Evolutionary conservation across 306 rosid species (phyloP), one percentile per base, ranked within the genome.

Genomic region (Oxytropis ochrocephala): DNA sequence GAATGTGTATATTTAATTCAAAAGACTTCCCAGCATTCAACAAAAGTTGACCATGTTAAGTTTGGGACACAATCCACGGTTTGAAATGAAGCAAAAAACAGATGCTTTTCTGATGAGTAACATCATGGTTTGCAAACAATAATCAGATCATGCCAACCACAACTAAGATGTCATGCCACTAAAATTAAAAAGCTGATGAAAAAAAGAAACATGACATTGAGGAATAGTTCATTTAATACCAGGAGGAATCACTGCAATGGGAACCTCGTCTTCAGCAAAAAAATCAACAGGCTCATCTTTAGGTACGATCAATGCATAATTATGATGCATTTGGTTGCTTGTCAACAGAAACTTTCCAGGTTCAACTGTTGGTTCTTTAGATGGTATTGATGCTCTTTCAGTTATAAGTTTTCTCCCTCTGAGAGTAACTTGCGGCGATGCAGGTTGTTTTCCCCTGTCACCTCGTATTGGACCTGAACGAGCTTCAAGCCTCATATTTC

Each of bases 231-330:
- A 67, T 41, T 5, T 14, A 54, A 58, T 75, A 94, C 98, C 95
- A 69, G 96, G 92, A 67, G 39, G 83, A 72, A 87, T 71, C 43
- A 84, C 60, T 42, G 95, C 78, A 79, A 91, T 75, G 64, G 97
- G 96, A 80, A 49, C 71, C 79, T 72, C 85, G 11, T 74, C 63
- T 21, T 44, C 80, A 49, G 78, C 79, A 43, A 81, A 39, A 14
- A 65, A 88, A 59, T 64, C 78, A 50, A 84, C 39, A 11, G 99
- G 99, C 86, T 95, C 99, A 65, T 87, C 91, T 83, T 91, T 95
- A 53, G 99, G 97, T 55, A 41, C 43, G 46, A 87, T 29, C 56
- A 87, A 63, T 18, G 75, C 69, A 59, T 39, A 78, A 70, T 43
- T 8, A 48, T 8, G 44, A 38, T 79, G 65, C 46, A 66, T 65